Conservation (phyloP, 2,329 filamentous ascomycete genomes). For the Phoma sp. region DNA sequence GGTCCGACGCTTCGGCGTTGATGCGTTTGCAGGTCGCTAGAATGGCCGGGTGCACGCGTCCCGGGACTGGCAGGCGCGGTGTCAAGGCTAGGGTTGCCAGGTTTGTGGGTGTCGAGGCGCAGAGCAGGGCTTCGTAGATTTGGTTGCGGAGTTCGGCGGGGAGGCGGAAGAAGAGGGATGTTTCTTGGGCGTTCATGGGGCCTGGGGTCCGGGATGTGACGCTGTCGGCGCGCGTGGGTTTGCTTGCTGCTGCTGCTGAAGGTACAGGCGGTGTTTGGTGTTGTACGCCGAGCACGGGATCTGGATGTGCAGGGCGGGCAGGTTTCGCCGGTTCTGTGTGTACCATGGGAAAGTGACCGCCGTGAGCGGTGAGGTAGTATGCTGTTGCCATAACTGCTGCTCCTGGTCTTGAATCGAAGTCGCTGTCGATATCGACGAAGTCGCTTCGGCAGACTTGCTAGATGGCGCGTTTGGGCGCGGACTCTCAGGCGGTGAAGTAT, state of each 20-base stretch:
- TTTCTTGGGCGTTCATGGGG: constrained; percentile 18
- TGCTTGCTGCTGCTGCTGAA: constrained; percentile 7
- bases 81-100: constrained; percentile 11
- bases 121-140: constrained; percentile 56
- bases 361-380: constrained; percentile 31
- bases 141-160: constrained; percentile 68
- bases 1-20: constrained; percentile 50
- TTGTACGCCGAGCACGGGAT: constrained; percentile 16
- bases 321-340: constrained; percentile 8
- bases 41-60: constrained; percentile 47
- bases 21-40: constrained; percentile 52
- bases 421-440: not conserved
- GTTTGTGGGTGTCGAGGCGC: constrained; percentile 20
- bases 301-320: constrained; percentile 12
- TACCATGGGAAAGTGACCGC: constrained; percentile 25
- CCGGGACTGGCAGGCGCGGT: constrained; percentile 12
- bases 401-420: not conserved
- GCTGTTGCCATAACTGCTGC: constrained; percentile 21
- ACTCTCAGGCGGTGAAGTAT: constrained; percentile 1
- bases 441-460: constrained; percentile 11
- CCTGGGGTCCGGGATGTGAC: not conserved
- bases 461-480: not conserved
- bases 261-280: constrained; percentile 8
- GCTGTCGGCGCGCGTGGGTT: constrained; percentile 8
- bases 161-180: constrained; percentile 52